phyloP scores from a whole-genome alignment of 164 flowering plant genomes.

The Nymphaea thermarum region DNA sequence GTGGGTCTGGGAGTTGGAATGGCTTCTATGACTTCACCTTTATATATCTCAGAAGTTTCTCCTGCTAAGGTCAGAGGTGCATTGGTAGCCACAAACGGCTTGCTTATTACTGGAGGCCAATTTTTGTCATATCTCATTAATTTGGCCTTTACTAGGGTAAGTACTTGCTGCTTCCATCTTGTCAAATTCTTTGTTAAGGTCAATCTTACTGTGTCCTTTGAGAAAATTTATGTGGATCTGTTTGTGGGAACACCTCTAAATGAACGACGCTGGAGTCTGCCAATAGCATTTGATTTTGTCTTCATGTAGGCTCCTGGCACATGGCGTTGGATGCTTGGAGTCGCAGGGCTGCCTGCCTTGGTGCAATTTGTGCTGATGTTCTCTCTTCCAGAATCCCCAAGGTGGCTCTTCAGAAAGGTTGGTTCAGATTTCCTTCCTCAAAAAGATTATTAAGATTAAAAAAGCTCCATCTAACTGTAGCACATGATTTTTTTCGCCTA shows the following conservation, averaged over 20 bases:
- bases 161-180: not conserved
- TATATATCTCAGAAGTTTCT: slow-evolving; percentile 84
- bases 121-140: slow-evolving; percentile 68
- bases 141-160: slow-evolving; percentile 59
- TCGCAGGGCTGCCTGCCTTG: slow-evolving; percentile 67
- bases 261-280: not conserved
- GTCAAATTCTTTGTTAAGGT: not conserved
- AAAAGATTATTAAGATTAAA: too few species aligned
- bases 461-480: not conserved
- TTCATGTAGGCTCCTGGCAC: slow-evolving; percentile 48
- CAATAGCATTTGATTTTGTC: not conserved
- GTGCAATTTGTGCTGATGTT: slow-evolving; percentile 66
- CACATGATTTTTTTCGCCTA: not conserved
- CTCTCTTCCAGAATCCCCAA: slow-evolving; percentile 80
- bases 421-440: not conserved
- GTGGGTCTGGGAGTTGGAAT: slow-evolving; percentile 87
- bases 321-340: slow-evolving; percentile 96
- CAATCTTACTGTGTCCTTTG: not conserved
- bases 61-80: slow-evolving; percentile 88
- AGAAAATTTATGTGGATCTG: not conserved
- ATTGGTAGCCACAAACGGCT: slow-evolving; percentile 68
- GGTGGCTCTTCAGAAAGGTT: slow-evolving; percentile 82
- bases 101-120: slow-evolving; percentile 81
- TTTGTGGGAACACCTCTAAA: too few species aligned
- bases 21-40: slow-evolving; percentile 91